A percentile compares a stretch with the other conserved stretches of the same genome.
Evolutionary conservation across 164 flowering plant species (phyloP).

Genomic region (Pachysandra terminalis): DNA sequence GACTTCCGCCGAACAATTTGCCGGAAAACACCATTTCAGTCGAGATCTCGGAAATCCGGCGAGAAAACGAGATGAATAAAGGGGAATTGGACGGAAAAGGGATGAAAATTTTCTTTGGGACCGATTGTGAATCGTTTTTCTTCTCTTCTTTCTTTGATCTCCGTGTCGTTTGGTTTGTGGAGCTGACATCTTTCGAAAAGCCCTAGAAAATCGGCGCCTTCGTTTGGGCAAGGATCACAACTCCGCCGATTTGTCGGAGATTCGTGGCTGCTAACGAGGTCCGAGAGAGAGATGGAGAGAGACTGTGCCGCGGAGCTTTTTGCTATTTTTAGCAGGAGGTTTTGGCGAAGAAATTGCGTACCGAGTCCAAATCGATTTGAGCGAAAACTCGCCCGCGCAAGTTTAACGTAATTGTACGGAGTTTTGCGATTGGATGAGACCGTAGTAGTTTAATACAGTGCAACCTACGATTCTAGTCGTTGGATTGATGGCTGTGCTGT

Average conservation of each 20-base stretch:
- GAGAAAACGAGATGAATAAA: not conserved
- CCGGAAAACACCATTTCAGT: conserved; percentile 7
- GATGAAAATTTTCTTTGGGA: not conserved
- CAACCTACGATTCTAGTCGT: no score
- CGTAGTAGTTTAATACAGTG: no score
- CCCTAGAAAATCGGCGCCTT: conserved; percentile 14
- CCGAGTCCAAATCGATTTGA: no score
- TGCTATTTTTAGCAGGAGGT: no score
- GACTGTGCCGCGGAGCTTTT: no score
- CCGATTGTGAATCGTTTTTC: conserved; percentile 5
- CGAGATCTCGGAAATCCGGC: conserved; percentile 5
- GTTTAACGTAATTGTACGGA: no score
- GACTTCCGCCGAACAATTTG: not conserved
- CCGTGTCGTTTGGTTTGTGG: conserved; percentile 16
- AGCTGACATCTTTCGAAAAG: conserved; percentile 9
- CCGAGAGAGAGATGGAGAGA: no score
- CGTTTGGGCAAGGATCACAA: not conserved
- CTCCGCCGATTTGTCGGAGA: conserved; percentile 11
- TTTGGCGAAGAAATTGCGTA: no score
- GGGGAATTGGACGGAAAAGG: not conserved
- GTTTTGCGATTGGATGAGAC: no score
- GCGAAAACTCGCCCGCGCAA: no score
- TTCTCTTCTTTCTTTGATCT: not conserved
- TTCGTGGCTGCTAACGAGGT: conserved; percentile 2
- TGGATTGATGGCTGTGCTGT: no score